Base-by-base conservation (phyloP, 2,329 filamentous ascomycete species). In the Sporothrix phasma region DNA sequence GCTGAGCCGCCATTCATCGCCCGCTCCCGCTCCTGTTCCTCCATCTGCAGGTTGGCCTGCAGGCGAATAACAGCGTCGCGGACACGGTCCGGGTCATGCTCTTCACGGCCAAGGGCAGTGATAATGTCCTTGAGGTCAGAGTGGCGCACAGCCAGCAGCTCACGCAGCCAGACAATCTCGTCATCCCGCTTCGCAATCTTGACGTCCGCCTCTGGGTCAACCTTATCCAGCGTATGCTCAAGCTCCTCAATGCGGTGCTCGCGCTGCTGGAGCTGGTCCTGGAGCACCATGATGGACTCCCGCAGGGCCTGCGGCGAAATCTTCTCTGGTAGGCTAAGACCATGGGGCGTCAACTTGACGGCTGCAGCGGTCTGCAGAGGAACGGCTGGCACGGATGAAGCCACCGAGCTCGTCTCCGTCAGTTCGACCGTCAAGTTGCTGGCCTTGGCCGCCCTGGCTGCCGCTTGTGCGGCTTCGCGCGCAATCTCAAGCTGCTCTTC, bases 41-140 rank as follows among this genome's bases (percentile, higher is more conserved):
- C 93, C 94, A 99, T 99, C 73, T 97, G 91, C 41, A 99, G 80
- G 71, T 96, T 97, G 15, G 94, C 90, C 73, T 91, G 90, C 66
- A 99, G 86, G 62, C 94, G 88, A 70, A 97, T 97, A 41, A 91
- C 90, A 5, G 92, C 92, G 73, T 97, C 92, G 70, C 89, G 90
- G 68, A 97, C 89, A 5, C 84, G 82, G 67, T 91, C 85, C 64
- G 85, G 84, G 74, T 97, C 88, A 73, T 90, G 94, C 29, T 81
- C 79, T 4, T 92, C 87, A 67, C 86, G 81, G 2, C 88, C 87
- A 31, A 97, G 81, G 5, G 89, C 87, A 60, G 82, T 82, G 72
- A 97, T 93, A 66, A 99, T 90, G 73, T 99, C 94, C 69, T 93
- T 88, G 4, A 99, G 81, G 74, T 99, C 95, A 61, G 93, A 89